Conservation (phyloP, 495 filamentous ascomycete genomes). For the Sabuloglossum arenarium region DNA sequence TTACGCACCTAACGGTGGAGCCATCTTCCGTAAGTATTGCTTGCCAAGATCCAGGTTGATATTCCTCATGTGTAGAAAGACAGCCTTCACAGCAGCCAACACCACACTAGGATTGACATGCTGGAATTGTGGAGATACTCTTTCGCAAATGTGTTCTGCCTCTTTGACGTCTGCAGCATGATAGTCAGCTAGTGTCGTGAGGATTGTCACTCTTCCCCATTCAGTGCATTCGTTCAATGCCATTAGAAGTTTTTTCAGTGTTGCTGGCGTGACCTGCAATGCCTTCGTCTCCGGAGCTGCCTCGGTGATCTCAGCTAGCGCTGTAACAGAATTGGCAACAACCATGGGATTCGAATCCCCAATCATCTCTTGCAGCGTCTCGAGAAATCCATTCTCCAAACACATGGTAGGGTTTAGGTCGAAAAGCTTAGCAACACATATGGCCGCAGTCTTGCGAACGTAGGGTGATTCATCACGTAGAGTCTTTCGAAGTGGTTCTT, state of each 20-base stretch:
- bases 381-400: constrained; percentile 89
- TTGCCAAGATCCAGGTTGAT: constrained; percentile 55
- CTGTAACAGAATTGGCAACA: constrained; percentile 89
- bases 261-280: constrained; percentile 55
- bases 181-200: constrained; percentile 78
- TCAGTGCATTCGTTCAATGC: constrained; percentile 96
- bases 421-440: constrained; percentile 96
- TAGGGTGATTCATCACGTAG: constrained; percentile 94
- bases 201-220: constrained; percentile 93
- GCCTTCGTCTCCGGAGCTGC: constrained; percentile 78
- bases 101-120: constrained; percentile 97
- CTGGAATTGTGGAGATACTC: constrained; percentile 91
- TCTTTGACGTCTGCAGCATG: constrained; percentile 74
- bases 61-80: constrained; percentile 89
- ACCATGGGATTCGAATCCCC: constrained; percentile 98
- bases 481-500: constrained; percentile 92
- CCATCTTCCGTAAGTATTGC: constrained; percentile 94
- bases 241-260: constrained; percentile 87
- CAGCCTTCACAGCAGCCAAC: constrained; percentile 86
- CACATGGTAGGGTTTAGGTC: constrained; percentile 82
- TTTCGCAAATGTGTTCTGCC: constrained; percentile 94
- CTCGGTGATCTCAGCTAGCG: constrained; percentile 78
- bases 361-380: constrained; percentile 90
- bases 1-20: constrained; percentile 67
- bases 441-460: constrained; percentile 92